These are phyloP conservation scores for Blastobotrys serpentis DNA, from an alignment of 1,139 yeast species.

Conservation along the genomic window DNA sequence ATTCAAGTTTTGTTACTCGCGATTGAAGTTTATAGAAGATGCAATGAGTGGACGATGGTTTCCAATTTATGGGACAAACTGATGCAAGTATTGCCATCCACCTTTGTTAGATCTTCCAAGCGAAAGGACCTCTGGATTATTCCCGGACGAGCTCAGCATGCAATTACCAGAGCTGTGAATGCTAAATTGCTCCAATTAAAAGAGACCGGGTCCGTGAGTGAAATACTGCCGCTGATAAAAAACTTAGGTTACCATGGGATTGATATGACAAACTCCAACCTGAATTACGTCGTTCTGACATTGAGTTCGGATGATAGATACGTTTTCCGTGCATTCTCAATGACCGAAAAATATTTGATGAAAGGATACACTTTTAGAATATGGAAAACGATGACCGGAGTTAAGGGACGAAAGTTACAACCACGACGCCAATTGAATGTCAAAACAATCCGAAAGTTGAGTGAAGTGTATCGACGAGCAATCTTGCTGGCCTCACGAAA, in stretches of 20 bases:
- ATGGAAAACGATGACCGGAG: conserved; percentile 1
- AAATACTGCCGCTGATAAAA: conserved; percentile 34
- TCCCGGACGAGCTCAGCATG: conserved; percentile 23
- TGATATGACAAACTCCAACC: conserved; percentile 40
- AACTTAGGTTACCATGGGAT: conserved; percentile 39
- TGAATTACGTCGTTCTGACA: conserved; percentile 40
- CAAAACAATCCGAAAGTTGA: not conserved
- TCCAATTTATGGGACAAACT: conserved; percentile 12
- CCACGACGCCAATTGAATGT: conserved; percentile 7
- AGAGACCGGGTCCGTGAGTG: conserved; percentile 26
- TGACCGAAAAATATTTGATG: conserved; percentile 43
- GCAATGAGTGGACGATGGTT: conserved; percentile 13
- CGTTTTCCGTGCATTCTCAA: conserved; percentile 39
- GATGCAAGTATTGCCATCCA: not conserved
- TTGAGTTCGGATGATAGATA: conserved; percentile 34
- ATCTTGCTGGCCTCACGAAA: conserved; percentile 1
- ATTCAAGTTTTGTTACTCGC: conserved; percentile 13
- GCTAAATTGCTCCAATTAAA: conserved; percentile 35
- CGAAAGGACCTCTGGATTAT: conserved; percentile 10
- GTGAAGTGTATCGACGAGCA: conserved; percentile 5
- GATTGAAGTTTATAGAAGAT: conserved; percentile 10
- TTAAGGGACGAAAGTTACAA: not conserved
- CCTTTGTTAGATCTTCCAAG: not conserved
- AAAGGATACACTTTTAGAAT: conserved; percentile 37
- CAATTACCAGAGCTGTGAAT: conserved; percentile 33